phyloP scores from a whole-genome alignment of 768 basidiomycete genomes.

The Phaffia australis region DNA sequence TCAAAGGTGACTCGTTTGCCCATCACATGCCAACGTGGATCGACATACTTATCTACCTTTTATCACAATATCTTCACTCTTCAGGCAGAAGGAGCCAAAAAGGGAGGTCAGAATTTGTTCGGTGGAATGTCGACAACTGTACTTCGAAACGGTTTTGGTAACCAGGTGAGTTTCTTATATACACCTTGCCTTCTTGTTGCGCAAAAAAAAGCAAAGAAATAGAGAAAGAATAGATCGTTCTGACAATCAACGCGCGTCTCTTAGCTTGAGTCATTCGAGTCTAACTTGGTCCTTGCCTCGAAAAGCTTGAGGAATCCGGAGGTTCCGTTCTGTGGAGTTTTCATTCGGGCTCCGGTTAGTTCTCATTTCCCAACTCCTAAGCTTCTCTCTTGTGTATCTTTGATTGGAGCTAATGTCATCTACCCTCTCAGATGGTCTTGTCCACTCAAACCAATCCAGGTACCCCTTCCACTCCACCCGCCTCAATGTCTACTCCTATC shows the following conservation, averaged over 20 bases:
- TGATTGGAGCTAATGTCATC: not conserved
- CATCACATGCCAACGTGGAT: not conserved
- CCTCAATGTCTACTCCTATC: not conserved
- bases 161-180: conserved; percentile 3
- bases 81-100: conserved; percentile 21
- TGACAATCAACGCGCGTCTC: too few relatives aligned
- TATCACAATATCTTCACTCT: not conserved
- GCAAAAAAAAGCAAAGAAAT: not conserved
- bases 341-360: conserved; percentile 25
- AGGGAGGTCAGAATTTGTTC: conserved; percentile 24
- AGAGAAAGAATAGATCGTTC: not conserved
- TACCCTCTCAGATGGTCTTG: conserved; percentile 11
- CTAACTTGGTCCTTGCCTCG: conserved; percentile 1
- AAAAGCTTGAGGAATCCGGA: not conserved
- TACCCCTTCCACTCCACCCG: not conserved
- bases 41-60: not conserved
- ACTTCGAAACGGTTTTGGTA: conserved; percentile 23
- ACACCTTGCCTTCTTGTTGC: not conserved
- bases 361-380: not conserved
- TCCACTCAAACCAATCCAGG: not conserved
- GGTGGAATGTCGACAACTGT: conserved; percentile 24
- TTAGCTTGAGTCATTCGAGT: conserved; percentile 24
- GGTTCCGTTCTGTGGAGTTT: conserved; percentile 18
- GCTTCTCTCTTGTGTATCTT: not conserved
- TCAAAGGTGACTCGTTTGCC: not conserved